Percentiles rank a stretch among this genome's conserved stretches.
phyloP scores from a whole-genome alignment of 306 rosid genomes.

The Glycine tomentella region DNA sequence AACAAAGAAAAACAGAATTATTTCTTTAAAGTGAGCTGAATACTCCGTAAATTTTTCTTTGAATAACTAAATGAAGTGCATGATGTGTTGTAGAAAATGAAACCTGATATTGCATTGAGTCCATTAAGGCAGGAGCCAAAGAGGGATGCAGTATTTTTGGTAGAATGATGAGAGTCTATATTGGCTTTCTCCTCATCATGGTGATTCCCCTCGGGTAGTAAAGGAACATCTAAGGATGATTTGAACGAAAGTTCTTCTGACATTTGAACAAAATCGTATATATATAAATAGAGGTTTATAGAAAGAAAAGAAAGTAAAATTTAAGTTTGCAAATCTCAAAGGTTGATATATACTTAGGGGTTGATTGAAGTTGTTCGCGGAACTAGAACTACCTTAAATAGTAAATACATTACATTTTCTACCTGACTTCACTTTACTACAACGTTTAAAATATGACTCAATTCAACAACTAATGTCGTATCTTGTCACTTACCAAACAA shows the following conservation, averaged over 20 bases:
- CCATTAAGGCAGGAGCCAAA: slow-evolving; percentile 39
- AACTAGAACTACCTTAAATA: too few species aligned
- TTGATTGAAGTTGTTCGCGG: neutral
- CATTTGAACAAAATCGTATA: neutral
- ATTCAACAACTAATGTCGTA: too few species aligned
- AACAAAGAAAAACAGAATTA: too few species aligned
- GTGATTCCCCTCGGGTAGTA: slow-evolving; percentile 12
- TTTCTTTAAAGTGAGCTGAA: too few species aligned
- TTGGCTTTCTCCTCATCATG: slow-evolving; percentile 4
- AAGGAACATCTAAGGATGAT: slow-evolving; percentile 28
- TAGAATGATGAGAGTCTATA: neutral
- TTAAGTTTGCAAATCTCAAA: neutral
- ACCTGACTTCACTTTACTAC: too few species aligned
- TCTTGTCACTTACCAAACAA: too few species aligned
- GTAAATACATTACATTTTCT: too few species aligned
- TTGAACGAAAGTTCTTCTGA: neutral
- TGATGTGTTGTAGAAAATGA: neutral
- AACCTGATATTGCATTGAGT: slow-evolving; percentile 45
- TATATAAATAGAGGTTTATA: neutral
- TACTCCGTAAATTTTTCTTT: too few species aligned
- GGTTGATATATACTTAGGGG: neutral
- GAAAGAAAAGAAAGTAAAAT: neutral
- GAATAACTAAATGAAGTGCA: neutral
- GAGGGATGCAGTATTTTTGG: neutral
- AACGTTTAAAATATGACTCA: too few species aligned